Percentiles rank a stretch among this genome's conserved stretches.
Evolutionary conservation across 805 yeast species (phyloP).

Genomic region (Candida anglica): DNA sequence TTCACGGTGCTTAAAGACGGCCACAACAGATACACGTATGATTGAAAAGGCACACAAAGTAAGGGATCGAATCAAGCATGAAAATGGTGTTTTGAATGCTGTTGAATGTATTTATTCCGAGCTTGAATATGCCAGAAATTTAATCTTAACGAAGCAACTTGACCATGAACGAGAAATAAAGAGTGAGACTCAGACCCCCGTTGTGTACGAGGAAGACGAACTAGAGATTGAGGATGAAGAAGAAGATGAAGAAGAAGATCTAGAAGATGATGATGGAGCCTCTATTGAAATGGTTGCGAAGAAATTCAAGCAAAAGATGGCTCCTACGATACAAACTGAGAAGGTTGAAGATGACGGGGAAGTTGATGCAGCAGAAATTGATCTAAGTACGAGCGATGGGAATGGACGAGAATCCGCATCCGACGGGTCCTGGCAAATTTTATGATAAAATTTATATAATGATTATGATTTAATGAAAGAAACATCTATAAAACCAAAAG

Average conservation of each 20-base stretch:
- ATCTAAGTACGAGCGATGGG: too few relatives aligned
- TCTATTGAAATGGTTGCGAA: too few relatives aligned
- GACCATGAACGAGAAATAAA: conserved; percentile 20
- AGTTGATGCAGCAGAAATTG: too few relatives aligned
- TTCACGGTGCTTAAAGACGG: conserved; percentile 65
- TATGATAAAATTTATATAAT: too few relatives aligned
- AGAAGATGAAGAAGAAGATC: conserved; percentile 7
- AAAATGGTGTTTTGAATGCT: conserved; percentile 77
- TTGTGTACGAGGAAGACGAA: conserved; percentile 13
- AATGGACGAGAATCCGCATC: too few relatives aligned
- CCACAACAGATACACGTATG: conserved; percentile 61
- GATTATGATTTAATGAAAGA: too few relatives aligned
- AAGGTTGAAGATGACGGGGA: too few relatives aligned
- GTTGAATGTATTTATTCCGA: conserved; percentile 75
- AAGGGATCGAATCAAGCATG: conserved; percentile 63
- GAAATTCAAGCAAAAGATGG: too few relatives aligned
- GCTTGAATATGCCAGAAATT: conserved; percentile 66
- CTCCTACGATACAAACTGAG: too few relatives aligned
- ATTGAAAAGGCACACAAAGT: conserved; percentile 61
- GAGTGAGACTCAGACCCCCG: conserved; percentile 26
- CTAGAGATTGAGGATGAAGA: conserved; percentile 9
- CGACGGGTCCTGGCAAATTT: too few relatives aligned
- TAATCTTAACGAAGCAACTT: conserved; percentile 46
- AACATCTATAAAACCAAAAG: too few relatives aligned
- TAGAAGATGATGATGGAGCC: conserved; percentile 3